Evolutionary conservation across 129 eudicot species (phyloP).

Genomic region (Lactuca sativa): DNA sequence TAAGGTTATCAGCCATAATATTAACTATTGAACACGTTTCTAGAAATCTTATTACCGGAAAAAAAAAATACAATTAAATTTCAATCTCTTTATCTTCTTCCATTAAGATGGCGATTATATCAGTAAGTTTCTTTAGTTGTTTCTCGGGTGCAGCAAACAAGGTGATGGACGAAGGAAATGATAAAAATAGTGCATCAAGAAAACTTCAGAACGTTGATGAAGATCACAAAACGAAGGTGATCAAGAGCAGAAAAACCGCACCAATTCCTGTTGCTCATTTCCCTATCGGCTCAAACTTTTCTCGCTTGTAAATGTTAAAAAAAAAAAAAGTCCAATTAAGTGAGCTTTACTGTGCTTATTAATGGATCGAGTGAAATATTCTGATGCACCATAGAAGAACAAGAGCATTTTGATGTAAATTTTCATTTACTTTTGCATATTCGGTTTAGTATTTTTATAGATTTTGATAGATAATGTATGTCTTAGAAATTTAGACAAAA

Average conservation of each 20-base stretch:
- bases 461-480: not conserved
- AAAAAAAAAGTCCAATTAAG: not conserved
- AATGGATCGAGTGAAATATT: not conserved
- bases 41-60: not conserved
- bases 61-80: not conserved
- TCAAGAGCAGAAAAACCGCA: constrained; percentile 18
- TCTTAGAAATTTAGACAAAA: not conserved
- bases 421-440: not conserved
- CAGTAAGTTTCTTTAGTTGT: constrained; percentile 12
- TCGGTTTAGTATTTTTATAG: too few species aligned
- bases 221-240: not conserved
- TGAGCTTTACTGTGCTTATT: not conserved
- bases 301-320: constrained; percentile 8
- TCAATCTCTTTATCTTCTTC: not conserved
- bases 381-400: not conserved
- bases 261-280: constrained; percentile 21
- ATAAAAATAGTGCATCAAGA: not conserved
- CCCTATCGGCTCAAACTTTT: constrained; percentile 10
- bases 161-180: not conserved
- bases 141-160: constrained; percentile 18
- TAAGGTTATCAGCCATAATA: not conserved
- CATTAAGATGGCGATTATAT: not conserved
- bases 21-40: too few species aligned
- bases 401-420: not conserved
- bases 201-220: constrained; percentile 2